Base-by-base conservation (phyloP, 768 basidiomycete species). In the Agrocybe praecox region DNA sequence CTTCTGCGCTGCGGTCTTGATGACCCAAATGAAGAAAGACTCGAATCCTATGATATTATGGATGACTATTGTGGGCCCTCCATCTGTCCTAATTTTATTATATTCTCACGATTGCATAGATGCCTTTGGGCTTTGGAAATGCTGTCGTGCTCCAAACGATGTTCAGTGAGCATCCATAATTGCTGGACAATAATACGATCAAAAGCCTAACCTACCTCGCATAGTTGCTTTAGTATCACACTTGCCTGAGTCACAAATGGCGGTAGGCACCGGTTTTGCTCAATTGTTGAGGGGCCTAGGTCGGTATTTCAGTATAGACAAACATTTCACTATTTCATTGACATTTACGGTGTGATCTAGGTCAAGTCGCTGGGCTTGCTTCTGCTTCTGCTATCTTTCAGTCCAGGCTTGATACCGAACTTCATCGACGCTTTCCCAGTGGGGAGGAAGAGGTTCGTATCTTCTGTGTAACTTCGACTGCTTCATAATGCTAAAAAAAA, bases 351-450 rank as follows among this genome's bases (percentile, higher is more conserved):
- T 11, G 32, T 19, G 22, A 32, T 40, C 12, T 51, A 84, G 87
- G 87, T 17, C 88, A 90, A 73, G 87, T 89, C 3, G 81, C 79
- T 14, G 89, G 87, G n/a, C 86, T 90, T 1, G 88, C 87, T 10
- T 69, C 86, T 21, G 81, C 87, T 2, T 83, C 86, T 0, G 88
- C 88, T 2, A 67, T 90, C 7, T 89, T 89, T 69, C 88, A 90
- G 62, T 76, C 80, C 15, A 74, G 72, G 22, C 75, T 90, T 32
- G 80, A 81, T 46, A 58, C 57, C 0, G 85, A 87, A 60, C 74
- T 90, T 7, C 74, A 76, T 50, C 69, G 73, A n/a, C 77, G 84
- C 3, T 80, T 89, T 46, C 74, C 76, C 6, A 72, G 68, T 4
- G 76, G 77, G 53, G 74, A 85, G 1, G 81, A 82, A 55, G 79